Conservation (phyloP, 2,329 filamentous ascomycete species). For the Alternaria consortialis region DNA sequence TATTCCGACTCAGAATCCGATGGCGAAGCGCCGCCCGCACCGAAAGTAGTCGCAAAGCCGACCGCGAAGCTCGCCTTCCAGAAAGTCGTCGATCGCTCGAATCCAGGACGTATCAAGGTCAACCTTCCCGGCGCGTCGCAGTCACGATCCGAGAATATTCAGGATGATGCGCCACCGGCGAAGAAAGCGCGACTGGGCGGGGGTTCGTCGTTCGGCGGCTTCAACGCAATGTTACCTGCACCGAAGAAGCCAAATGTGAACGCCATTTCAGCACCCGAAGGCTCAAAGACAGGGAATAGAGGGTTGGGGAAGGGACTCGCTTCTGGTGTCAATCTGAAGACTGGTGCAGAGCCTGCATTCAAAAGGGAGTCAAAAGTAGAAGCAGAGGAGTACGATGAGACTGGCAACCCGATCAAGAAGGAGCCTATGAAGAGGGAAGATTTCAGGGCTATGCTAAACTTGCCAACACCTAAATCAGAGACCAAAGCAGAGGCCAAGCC, state of each 20-base stretch:
- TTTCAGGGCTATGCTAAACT: constrained; percentile 43
- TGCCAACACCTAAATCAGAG: constrained; percentile 45
- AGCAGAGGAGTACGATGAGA: constrained; percentile 47
- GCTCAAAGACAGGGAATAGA: constrained; percentile 42
- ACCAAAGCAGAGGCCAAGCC: constrained; percentile 41
- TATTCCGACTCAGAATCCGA: constrained; percentile 84
- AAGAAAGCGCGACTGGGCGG: constrained; percentile 74
- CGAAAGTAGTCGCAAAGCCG: constrained; percentile 53
- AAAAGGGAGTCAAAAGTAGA: constrained; percentile 65
- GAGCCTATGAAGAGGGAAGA: constrained; percentile 43
- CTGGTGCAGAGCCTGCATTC: constrained; percentile 83
- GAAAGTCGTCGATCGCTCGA: constrained; percentile 82
- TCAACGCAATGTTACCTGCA: constrained; percentile 86
- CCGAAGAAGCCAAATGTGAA: constrained; percentile 68
- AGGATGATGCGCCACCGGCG: constrained; percentile 62
- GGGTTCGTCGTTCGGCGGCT: constrained; percentile 75
- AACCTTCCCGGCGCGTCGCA: constrained; percentile 70
- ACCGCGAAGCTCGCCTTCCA: constrained; percentile 70
- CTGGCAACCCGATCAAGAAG: constrained; percentile 43
- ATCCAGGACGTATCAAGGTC: constrained; percentile 84
- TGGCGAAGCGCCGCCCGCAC: constrained; percentile 58
- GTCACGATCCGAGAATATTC: constrained; percentile 51
- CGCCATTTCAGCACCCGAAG: constrained; percentile 31
- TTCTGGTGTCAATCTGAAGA: constrained; percentile 78
- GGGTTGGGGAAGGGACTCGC: constrained; percentile 52